Conservation (phyloP, 2,329 filamentous ascomycete genomes). For the Xylariaceae sp. region DNA sequence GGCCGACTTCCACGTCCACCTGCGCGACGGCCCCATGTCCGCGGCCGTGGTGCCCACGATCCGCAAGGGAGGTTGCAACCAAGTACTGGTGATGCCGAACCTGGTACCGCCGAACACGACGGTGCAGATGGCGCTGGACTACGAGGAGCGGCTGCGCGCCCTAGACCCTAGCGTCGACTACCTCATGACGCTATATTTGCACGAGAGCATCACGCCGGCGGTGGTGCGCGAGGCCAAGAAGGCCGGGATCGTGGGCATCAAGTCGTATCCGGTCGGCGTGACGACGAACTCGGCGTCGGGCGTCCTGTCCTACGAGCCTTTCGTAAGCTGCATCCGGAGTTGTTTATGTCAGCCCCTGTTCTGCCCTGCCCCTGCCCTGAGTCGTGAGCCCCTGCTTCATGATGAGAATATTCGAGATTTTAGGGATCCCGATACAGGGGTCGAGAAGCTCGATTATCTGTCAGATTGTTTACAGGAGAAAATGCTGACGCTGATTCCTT, state of each 20-base stretch:
- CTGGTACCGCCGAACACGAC: constrained; percentile 55
- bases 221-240: constrained; percentile 62
- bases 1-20: constrained; percentile 45
- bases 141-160: constrained; percentile 47
- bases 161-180: constrained; percentile 52
- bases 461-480: no score
- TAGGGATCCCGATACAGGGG: no score
- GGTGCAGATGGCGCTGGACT: constrained; percentile 50
- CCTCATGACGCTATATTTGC: constrained; percentile 57
- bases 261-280: constrained; percentile 51
- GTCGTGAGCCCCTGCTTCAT: not conserved
- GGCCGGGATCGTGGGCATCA: constrained; percentile 58
- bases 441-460: no score
- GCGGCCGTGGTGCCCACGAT: constrained; percentile 53
- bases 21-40: constrained; percentile 55
- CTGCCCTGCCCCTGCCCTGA: not conserved
- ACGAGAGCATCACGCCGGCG: constrained; percentile 52
- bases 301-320: constrained; percentile 55
- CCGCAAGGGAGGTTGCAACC: constrained; percentile 53
- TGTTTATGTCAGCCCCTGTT: not conserved
- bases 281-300: constrained; percentile 46
- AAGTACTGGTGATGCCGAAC: constrained; percentile 59
- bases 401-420: not conserved
- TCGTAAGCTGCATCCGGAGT: constrained; percentile 29
- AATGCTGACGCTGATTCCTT: not conserved